phyloP scores from a whole-genome alignment of 1,284 basidiomycete genomes.

The Cryptococcus deneoformans region DNA sequence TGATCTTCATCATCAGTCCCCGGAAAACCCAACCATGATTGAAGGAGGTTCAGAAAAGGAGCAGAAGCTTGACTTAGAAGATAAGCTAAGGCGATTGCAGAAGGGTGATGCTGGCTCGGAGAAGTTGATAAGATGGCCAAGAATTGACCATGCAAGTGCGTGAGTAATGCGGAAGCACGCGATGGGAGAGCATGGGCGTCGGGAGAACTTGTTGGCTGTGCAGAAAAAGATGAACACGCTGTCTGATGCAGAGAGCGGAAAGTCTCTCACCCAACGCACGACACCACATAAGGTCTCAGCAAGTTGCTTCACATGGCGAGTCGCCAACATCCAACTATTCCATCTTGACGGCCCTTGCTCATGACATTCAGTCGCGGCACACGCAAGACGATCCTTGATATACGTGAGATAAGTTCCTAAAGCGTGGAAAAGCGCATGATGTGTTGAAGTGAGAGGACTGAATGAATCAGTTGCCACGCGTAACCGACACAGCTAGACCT shows the following conservation, averaged over 20 bases:
- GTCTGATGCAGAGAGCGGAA: background rate
- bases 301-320: slow-evolving; percentile 27
- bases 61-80: slow-evolving; percentile 28
- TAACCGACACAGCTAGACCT: too few relatives aligned
- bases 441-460: slow-evolving; percentile 41
- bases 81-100: slow-evolving; percentile 30
- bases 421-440: slow-evolving; percentile 42
- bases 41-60: slow-evolving; percentile 33
- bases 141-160: slow-evolving; percentile 36
- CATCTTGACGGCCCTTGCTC: slow-evolving; percentile 12
- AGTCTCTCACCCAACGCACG: slow-evolving; percentile 32
- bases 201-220: slow-evolving; percentile 22
- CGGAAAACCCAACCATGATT: slow-evolving; percentile 42
- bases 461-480: background rate
- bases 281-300: slow-evolving; percentile 24
- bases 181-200: slow-evolving; percentile 27
- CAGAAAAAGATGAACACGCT: background rate
- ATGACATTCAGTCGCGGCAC: slow-evolving; percentile 13
- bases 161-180: slow-evolving; percentile 32
- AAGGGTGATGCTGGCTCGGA: slow-evolving; percentile 6
- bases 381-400: slow-evolving; percentile 29
- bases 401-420: slow-evolving; percentile 37
- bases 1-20: slow-evolving; percentile 23
- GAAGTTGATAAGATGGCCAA: slow-evolving; percentile 22
- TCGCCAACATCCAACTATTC: slow-evolving; percentile 22